phyloP scores from a whole-genome alignment of 2,329 filamentous ascomycete genomes.

The Colletotrichum camelliae region DNA sequence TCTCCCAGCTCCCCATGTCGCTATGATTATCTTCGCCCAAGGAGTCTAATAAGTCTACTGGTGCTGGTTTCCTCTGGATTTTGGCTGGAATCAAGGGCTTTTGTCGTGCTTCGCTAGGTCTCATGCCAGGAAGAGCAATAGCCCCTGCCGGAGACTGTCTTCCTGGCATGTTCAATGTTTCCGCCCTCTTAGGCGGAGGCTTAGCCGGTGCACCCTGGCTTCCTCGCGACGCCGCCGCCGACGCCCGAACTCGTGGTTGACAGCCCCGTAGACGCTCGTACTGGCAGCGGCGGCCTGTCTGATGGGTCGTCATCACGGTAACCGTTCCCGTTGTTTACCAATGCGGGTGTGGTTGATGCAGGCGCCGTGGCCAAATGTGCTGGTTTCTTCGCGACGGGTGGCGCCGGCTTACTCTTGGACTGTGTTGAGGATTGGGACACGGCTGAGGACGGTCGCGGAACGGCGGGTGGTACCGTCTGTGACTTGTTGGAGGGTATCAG shows the following conservation, averaged over 20 bases:
- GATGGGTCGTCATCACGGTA: constrained; percentile 18
- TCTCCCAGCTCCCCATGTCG: constrained; percentile 60
- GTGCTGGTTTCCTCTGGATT: constrained; percentile 27
- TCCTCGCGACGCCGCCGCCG: background rate
- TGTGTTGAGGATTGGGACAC: constrained; percentile 35
- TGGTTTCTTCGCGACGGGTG: constrained; percentile 68
- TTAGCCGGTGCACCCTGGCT: constrained; percentile 10
- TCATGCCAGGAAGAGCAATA: constrained; percentile 20
- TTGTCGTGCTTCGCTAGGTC: constrained; percentile 1
- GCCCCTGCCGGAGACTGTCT: constrained; percentile 14
- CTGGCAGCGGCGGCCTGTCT: constrained; percentile 25
- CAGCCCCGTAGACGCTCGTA: constrained; percentile 18
- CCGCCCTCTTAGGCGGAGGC: background rate
- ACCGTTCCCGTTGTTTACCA: constrained; percentile 22
- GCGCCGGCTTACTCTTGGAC: constrained; percentile 47
- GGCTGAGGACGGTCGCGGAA: constrained; percentile 37
- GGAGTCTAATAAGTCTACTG: constrained; percentile 51
- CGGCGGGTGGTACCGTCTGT: constrained; percentile 27
- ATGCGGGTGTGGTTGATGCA: constrained; percentile 29
- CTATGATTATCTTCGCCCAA: constrained; percentile 48
- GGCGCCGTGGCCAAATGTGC: constrained; percentile 51
- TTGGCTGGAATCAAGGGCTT: constrained; percentile 15
- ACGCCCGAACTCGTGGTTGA: background rate
- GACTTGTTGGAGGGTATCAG: constrained; percentile 9
- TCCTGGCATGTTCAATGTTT: background rate